phyloP scores from a whole-genome alignment of 2,329 filamentous ascomycete genomes.

The Aspergillus aculeatinus region DNA sequence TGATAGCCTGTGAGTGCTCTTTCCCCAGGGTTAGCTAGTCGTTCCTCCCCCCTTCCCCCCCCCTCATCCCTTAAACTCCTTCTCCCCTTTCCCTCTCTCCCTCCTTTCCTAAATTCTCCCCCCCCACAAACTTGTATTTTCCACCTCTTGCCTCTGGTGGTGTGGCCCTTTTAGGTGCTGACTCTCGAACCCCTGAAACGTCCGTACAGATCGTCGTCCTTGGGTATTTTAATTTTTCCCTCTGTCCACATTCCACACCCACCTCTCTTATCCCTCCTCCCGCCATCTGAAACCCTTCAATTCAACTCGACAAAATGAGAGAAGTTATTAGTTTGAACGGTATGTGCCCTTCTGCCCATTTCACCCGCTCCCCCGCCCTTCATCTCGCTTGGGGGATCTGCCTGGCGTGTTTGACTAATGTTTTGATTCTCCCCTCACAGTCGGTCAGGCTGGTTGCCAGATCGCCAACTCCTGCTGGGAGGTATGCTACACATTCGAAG shows the following conservation, averaged over 20 bases:
- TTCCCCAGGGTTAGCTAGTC: conserved; percentile 15
- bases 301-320: conserved; percentile 71
- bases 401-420: conserved; percentile 29
- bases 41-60: conserved; percentile 1
- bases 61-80: conserved; percentile 15
- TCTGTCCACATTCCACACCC: conserved; percentile 25
- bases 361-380: conserved; percentile 7
- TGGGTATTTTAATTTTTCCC: conserved; percentile 34
- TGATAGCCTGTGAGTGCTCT: conserved; percentile 11
- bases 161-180: conserved; percentile 20
- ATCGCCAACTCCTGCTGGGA: conserved; percentile 99
- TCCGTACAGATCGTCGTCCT: conserved; percentile 24
- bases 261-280: conserved; percentile 19
- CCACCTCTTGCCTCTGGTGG: conserved; percentile 20
- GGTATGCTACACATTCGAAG: conserved; percentile 61
- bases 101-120: conserved; percentile 16
- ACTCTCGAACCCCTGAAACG: conserved; percentile 27
- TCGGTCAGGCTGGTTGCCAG: conserved; percentile 99
- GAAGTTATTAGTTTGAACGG: conserved; percentile 99
- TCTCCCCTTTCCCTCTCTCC: conserved; percentile 16
- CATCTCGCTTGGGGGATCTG: conserved; percentile 11
- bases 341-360: conserved; percentile 51
- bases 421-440: conserved; percentile 51
- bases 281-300: conserved; percentile 14
- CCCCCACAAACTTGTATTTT: conserved; percentile 13